These are phyloP conservation scores for Lotus japonicus DNA, from an alignment of 306 rosid species.

Conservation along the genomic window DNA sequence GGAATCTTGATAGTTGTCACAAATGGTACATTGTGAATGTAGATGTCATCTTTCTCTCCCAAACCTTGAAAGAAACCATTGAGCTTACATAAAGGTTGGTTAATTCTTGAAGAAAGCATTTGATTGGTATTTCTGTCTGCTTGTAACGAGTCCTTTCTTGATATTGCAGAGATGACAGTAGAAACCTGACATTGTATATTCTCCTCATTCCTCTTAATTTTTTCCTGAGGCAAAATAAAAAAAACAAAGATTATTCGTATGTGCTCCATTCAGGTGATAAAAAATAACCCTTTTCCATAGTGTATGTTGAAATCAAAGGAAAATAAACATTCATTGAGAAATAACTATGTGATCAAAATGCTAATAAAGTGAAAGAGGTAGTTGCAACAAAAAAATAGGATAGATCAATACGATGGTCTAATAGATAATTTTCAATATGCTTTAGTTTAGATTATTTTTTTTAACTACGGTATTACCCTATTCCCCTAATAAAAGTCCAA, in stretches of 20 bases:
- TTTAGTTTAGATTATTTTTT: not conserved
- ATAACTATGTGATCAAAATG: not conserved
- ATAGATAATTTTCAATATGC: not conserved
- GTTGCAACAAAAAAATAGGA: not conserved
- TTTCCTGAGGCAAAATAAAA: constrained; percentile 49
- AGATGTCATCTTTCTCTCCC: constrained; percentile 31
- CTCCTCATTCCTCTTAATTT: constrained; percentile 43
- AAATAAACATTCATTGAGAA: not conserved
- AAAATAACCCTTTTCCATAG: not conserved
- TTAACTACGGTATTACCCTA: not conserved
- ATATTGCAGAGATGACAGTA: not conserved
- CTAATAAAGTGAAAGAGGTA: not conserved
- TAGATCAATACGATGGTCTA: not conserved
- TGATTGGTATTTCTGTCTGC: constrained; percentile 17
- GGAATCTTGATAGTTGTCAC: constrained; percentile 39
- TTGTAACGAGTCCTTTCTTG: constrained; percentile 6
- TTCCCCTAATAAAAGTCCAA: not conserved
- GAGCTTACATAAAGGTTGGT: constrained; percentile 35
- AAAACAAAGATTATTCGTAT: not conserved
- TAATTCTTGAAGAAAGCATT: constrained; percentile 45
- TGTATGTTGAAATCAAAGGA: not conserved
- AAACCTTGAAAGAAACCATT: constrained; percentile 36
- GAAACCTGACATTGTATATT: constrained; percentile 30
- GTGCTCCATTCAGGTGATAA: not conserved
- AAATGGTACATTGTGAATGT: constrained; percentile 18